Percentiles rank a stretch among this genome's conserved stretches.
phyloP scores from a whole-genome alignment of 768 basidiomycete genomes.

The Lactarius quietus region DNA sequence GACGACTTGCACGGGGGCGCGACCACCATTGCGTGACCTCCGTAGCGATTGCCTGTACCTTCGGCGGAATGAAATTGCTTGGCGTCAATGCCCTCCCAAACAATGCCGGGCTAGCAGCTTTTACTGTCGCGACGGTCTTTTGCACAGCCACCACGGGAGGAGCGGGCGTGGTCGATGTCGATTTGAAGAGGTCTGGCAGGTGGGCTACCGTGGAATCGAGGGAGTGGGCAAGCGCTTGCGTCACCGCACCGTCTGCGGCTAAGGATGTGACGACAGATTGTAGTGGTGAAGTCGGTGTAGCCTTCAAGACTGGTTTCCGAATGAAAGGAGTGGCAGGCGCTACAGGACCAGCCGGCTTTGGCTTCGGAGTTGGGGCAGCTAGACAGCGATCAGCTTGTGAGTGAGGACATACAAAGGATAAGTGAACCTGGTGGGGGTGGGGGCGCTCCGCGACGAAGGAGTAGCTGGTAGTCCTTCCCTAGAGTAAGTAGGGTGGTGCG shows the following conservation, averaged over 20 bases:
- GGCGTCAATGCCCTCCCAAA: neutral
- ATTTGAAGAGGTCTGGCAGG: conserved; percentile 47
- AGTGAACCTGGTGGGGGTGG: conserved; percentile 27
- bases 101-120: conserved; percentile 14
- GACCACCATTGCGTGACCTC: conserved; percentile 52
- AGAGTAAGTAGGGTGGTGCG: conserved; percentile 58
- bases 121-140: conserved; percentile 30
- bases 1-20: conserved; percentile 48
- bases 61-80: conserved; percentile 31
- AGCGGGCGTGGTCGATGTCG: conserved; percentile 4
- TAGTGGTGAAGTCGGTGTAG: conserved; percentile 46
- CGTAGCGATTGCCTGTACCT: conserved; percentile 30
- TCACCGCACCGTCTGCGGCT: conserved; percentile 49
- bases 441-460: conserved; percentile 56
- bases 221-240: conserved; percentile 44
- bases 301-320: conserved; percentile 45
- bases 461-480: conserved; percentile 64
- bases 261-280: conserved; percentile 52
- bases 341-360: conserved; percentile 38
- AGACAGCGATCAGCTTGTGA: conserved; percentile 20
- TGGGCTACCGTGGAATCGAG: conserved; percentile 47
- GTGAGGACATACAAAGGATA: conserved; percentile 5
- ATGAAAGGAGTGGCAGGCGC: conserved; percentile 37
- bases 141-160: conserved; percentile 26
- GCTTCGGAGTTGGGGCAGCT: conserved; percentile 32